phyloP scores from a whole-genome alignment of 108 stramenopile genomes.

The Nitzschia putrida region DNA sequence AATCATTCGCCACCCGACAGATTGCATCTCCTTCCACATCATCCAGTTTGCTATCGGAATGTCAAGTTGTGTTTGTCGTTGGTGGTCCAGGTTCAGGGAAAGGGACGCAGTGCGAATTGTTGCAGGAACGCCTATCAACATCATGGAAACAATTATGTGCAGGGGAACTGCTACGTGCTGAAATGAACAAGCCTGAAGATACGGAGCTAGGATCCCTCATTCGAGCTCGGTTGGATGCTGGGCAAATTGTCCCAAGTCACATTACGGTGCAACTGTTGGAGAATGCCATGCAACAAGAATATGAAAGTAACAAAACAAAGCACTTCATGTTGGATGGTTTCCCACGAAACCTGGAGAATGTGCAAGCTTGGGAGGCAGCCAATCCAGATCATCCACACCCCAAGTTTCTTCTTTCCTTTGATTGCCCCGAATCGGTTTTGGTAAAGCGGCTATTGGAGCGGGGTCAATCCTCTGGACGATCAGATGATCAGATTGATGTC shows the following conservation, averaged over 20 bases:
- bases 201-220: constrained; percentile 82
- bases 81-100: constrained; percentile 96
- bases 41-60: constrained; percentile 2
- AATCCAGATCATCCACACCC: constrained; percentile 60
- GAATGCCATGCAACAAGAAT: constrained; percentile 69
- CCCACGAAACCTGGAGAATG: constrained; percentile 93
- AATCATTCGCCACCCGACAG: no score
- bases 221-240: constrained; percentile 76
- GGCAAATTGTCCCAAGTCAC: constrained; percentile 94
- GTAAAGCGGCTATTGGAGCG: constrained; percentile 79
- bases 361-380: constrained; percentile 77
- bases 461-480: constrained; percentile 84
- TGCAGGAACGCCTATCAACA: constrained; percentile 43
- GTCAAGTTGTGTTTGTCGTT: constrained; percentile 89
- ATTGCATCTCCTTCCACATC: neutral
- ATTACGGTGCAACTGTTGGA: constrained; percentile 84
- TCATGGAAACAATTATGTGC: constrained; percentile 91
- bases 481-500: constrained; percentile 91
- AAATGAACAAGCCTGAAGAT: constrained; percentile 53
- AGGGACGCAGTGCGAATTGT: constrained; percentile 78
- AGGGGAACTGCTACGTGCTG: constrained; percentile 90
- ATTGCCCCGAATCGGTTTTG: constrained; percentile 86
- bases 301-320: constrained; percentile 42
- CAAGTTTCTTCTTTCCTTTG: constrained; percentile 80
- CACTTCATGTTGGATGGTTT: constrained; percentile 98